Evolutionary conservation across 179 eudicot species (phyloP).

Genomic region (Camellia oleifera): DNA sequence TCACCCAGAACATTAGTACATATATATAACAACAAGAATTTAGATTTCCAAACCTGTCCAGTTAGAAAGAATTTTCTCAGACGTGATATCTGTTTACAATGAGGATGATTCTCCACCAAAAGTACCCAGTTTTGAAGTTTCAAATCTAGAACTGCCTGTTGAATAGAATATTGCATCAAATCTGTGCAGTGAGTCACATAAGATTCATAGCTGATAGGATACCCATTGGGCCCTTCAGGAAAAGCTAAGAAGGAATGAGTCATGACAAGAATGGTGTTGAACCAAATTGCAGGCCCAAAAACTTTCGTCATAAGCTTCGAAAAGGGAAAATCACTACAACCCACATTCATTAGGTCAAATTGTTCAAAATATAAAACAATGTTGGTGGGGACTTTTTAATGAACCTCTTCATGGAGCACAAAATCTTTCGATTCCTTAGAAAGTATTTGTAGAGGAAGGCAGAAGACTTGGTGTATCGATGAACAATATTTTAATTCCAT

Average conservation of each 20-base stretch:
- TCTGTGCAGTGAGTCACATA: conserved; percentile 57
- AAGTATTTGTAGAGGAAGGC: too few relatives aligned
- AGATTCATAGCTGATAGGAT: conserved; percentile 71
- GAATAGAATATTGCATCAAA: conserved; percentile 63
- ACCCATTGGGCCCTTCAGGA: conserved; percentile 81
- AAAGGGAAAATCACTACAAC: conserved; percentile 20
- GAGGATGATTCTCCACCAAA: not conserved
- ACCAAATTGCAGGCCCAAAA: conserved; percentile 84
- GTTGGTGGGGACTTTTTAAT: too few relatives aligned
- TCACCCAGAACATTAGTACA: conserved; percentile 85
- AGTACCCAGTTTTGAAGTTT: conserved; percentile 74
- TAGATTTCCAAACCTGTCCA: conserved; percentile 64
- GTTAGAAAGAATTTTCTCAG: conserved; percentile 32
- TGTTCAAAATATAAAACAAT: too few relatives aligned
- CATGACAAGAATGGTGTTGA: conserved; percentile 82
- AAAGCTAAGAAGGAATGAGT: conserved; percentile 69
- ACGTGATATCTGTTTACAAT: conserved; percentile 50
- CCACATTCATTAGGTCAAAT: too few relatives aligned
- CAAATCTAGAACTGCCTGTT: conserved; percentile 65
- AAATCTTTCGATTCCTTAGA: too few relatives aligned
- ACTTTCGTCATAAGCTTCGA: conserved; percentile 74
- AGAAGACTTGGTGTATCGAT: too few relatives aligned
- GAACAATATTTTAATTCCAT: too few relatives aligned
- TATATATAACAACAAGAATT: conserved; percentile 59
- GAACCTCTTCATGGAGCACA: too few relatives aligned